phyloP scores from a whole-genome alignment of 163 green algal genomes.

The Smithsoniella earleae region DNA sequence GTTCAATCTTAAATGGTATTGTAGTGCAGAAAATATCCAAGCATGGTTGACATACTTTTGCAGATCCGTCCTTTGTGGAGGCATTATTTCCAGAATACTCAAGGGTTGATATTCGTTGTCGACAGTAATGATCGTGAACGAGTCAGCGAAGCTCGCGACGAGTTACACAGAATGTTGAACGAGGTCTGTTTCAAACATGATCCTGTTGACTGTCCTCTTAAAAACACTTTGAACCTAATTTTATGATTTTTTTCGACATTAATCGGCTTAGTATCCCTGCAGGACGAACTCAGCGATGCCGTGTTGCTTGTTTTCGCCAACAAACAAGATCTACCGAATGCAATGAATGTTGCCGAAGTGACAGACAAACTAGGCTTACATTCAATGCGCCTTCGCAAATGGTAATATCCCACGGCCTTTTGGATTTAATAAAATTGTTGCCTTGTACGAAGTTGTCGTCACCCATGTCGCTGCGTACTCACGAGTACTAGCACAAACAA shows the following conservation, averaged over 20 bases:
- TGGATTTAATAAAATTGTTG: no score
- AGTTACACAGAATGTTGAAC: conserved; percentile 58
- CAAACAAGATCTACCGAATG: conserved; percentile 81
- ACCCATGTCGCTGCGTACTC: no score
- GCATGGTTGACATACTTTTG: conserved; percentile 4
- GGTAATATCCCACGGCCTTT: conserved; percentile 43
- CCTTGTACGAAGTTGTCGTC: no score
- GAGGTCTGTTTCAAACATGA: conserved; percentile 33
- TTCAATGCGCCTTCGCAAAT: conserved; percentile 89
- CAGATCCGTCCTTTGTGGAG: conserved; percentile 94
- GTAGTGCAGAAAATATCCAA: not conserved
- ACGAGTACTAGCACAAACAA: no score
- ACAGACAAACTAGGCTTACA: conserved; percentile 97
- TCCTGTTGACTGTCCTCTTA: not conserved
- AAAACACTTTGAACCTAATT: not conserved
- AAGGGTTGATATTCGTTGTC: conserved; percentile 88
- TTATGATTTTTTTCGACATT: no score
- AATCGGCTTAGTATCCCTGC: conserved; percentile 27
- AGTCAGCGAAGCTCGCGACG: conserved; percentile 71
- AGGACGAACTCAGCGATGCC: conserved; percentile 37
- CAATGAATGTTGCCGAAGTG: conserved; percentile 97
- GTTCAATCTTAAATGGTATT: not conserved
- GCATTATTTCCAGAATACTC: conserved; percentile 71
- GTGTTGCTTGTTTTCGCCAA: conserved; percentile 68
- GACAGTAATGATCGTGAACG: conserved; percentile 86